Percentiles rank a stretch among this genome's conserved stretches.
phyloP scores from a whole-genome alignment of 805 yeast species.

The Hanseniaspora meyeri region DNA sequence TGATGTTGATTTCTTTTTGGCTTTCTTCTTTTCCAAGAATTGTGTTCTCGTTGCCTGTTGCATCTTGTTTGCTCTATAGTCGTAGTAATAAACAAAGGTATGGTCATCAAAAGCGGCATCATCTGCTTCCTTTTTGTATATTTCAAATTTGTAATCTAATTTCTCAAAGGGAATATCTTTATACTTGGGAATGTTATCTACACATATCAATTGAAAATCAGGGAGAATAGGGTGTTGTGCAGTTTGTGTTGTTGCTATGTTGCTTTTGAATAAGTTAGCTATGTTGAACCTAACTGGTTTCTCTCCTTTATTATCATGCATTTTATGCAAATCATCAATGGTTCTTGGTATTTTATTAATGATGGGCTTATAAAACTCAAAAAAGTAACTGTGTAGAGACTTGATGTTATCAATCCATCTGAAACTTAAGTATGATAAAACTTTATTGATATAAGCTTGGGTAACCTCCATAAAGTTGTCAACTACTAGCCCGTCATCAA shows the following conservation, averaged over 20 bases:
- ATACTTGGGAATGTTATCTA: not conserved
- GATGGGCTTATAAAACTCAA: not conserved
- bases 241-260: slow-evolving; percentile 1
- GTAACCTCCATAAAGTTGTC: not conserved
- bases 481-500: not conserved
- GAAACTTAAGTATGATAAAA: not conserved
- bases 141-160: slow-evolving; percentile 3
- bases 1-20: not conserved
- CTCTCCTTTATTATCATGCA: not conserved
- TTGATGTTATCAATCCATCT: not conserved
- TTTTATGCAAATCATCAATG: not conserved
- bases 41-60: not conserved
- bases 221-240: slow-evolving; percentile 4
- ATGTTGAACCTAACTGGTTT: not conserved
- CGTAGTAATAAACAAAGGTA: slow-evolving; percentile 2
- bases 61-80: not conserved
- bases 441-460: not conserved
- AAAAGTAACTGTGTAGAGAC: not conserved
- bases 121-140: not conserved
- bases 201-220: slow-evolving; percentile 1
- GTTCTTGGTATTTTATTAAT: not conserved
- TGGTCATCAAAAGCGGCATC: not conserved
- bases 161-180: not conserved
- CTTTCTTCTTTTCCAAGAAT: slow-evolving; percentile 1
- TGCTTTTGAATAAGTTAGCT: not conserved